Base-by-base conservation (phyloP, 2,329 filamentous ascomycete genomes). In the Claviceps humidiphila region DNA sequence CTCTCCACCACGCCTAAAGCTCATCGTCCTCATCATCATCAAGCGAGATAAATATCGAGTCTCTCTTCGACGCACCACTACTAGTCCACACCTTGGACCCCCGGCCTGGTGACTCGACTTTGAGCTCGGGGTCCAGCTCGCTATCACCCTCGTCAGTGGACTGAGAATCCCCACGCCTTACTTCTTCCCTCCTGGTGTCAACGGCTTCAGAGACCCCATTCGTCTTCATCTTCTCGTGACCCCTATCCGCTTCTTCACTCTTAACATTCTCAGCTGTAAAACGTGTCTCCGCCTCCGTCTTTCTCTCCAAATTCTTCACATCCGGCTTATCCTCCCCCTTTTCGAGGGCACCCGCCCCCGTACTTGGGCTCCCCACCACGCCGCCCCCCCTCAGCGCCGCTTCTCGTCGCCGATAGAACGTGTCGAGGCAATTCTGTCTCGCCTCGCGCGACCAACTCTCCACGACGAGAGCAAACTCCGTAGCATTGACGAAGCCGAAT, bases 401-500 rank as follows among this genome's bases (percentile, higher is more conserved):
- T 62, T 81, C 76, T 57, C 90, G 74, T 58, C 74, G 74, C 56
- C 73, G 70, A 71, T 97, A 97, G 67, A 95, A 97, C 3, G 71
- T 72, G 53, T 94, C 86, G 26, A 97, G 71, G 66, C 81, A 90
- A 58, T 84, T 82, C 55, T 86, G 77, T 61, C 91, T 72, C 69
- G 93, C 77, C 61, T 85, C 87, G 65, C 91, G 87, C 46, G 87
- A 94, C 87, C 89, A 94, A 14, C 82, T 80, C 67, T 97, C 93
- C 3, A 97, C 90, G 14, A 89, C 81, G 40, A 96, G 71, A 3
- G 90, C 93, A 74, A 97, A 97, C 55, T 93, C 85, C 0, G 82
- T 86, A 1, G 84, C 82, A 63, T 80, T 84, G 1, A 76, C 72
- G 63, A 89, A 95, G 1, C 87, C 88, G 65, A 89, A 87, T 51